phyloP scores from a whole-genome alignment of 208 protist species.

The Crithidia expoeki region DNA sequence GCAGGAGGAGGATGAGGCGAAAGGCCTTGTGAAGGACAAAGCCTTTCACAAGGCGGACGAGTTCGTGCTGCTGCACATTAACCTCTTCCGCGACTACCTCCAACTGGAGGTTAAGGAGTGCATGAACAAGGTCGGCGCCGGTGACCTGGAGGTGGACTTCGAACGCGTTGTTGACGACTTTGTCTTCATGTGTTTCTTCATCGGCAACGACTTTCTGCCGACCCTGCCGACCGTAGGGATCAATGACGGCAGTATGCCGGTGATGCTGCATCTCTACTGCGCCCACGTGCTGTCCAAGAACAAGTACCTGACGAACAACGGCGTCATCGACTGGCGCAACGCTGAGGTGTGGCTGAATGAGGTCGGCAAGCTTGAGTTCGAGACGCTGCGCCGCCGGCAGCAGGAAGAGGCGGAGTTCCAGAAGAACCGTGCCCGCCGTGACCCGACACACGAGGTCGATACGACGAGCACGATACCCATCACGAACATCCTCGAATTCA shows the following conservation, averaged over 20 bases:
- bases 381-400: constrained; percentile 66
- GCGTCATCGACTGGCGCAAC: constrained; percentile 73
- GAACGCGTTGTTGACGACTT: constrained; percentile 97
- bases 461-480: constrained; percentile 36
- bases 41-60: constrained; percentile 80
- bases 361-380: constrained; percentile 80
- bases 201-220: constrained; percentile 99
- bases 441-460: constrained; percentile 71
- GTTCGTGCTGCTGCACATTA: constrained; percentile 93
- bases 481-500: constrained; percentile 78
- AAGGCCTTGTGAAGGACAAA: constrained; percentile 85
- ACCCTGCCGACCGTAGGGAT: constrained; percentile 96
- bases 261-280: constrained; percentile 90
- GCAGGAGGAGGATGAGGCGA: constrained; percentile 76
- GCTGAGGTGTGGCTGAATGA: constrained; percentile 75
- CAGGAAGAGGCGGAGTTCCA: constrained; percentile 84
- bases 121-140: constrained; percentile 20
- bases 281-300: constrained; percentile 62
- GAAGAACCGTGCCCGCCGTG: constrained; percentile 51
- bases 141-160: constrained; percentile 64
- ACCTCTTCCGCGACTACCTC: constrained; percentile 96
- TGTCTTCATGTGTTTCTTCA: constrained; percentile 97
- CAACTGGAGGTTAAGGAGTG: constrained; percentile 82
- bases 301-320: constrained; percentile 79
- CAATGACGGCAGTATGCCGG: constrained; percentile 90